Evolutionary conservation across 1,284 basidiomycete genomes (phyloP).

Genomic region (Moesziomyces globuligerus): DNA sequence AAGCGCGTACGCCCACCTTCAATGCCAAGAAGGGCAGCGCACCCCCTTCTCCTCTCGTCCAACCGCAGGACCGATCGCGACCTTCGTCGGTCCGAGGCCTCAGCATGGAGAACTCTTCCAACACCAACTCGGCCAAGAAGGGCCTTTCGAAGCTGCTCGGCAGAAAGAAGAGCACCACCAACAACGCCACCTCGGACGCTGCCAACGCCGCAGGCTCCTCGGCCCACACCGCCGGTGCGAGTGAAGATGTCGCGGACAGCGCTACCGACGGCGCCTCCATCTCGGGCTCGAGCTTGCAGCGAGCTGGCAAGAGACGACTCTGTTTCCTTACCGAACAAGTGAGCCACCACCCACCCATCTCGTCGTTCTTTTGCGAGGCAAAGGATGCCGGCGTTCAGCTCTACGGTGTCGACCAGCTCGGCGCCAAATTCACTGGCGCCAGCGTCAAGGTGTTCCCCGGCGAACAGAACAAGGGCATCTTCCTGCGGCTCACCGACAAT

Average conservation of each 20-base stretch:
- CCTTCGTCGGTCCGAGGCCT: constrained; percentile 38
- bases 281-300: constrained; percentile 27
- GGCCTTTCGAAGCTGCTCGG: constrained; percentile 46
- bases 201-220: constrained; percentile 12
- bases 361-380: constrained; percentile 73
- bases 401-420: constrained; percentile 83
- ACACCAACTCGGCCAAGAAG: constrained; percentile 32
- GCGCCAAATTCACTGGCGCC: constrained; percentile 71
- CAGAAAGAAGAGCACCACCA: constrained; percentile 40
- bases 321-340: constrained; percentile 70
- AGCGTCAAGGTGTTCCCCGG: constrained; percentile 73
- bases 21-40: constrained; percentile 36
- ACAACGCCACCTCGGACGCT: constrained; percentile 19
- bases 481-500: constrained; percentile 65
- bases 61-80: constrained; percentile 35
- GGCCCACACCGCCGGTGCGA: constrained; percentile 3
- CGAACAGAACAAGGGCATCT: constrained; percentile 77
- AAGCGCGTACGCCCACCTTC: constrained; percentile 26
- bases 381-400: constrained; percentile 59
- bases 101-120: constrained; percentile 21
- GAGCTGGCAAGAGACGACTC: constrained; percentile 36
- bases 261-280: constrained; percentile 30
- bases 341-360: constrained; percentile 95
- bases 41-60: constrained; percentile 34
- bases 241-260: constrained; percentile 16